These are phyloP conservation scores for Pseudonitzschia delicatissima DNA, from an alignment of 108 stramenopile species.

Conservation along the genomic window DNA sequence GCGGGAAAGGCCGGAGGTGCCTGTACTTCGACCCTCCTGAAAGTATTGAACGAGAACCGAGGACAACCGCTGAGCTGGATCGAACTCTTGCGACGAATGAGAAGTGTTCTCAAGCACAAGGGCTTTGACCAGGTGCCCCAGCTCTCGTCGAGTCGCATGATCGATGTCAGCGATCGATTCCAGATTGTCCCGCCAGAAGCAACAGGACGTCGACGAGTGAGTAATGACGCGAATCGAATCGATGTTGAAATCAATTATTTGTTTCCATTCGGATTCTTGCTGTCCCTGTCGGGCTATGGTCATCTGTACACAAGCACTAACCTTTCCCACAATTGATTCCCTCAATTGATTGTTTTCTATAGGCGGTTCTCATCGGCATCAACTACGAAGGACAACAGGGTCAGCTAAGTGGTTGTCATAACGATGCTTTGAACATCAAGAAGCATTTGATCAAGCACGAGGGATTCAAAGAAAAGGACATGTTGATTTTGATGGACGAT, in stretches of 20 bases:
- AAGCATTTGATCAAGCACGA: conserved; percentile 70
- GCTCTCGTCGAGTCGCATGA: conserved; percentile 66
- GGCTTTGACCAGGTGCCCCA: conserved; percentile 74
- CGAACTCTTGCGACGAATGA: conserved; percentile 65
- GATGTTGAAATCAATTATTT: too few relatives aligned
- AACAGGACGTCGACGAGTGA: background rate
- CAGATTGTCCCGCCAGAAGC: conserved; percentile 36
- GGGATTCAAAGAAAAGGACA: conserved; percentile 76
- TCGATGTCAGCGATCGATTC: conserved; percentile 57
- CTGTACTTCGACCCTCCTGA: conserved; percentile 87
- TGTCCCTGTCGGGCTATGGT: too few relatives aligned
- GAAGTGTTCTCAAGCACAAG: conserved; percentile 46
- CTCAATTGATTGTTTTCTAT: conserved; percentile 24
- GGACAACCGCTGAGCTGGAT: conserved; percentile 63
- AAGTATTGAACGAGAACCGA: conserved; percentile 61
- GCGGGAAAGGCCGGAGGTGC: conserved; percentile 82
- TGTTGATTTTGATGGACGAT: conserved; percentile 92
- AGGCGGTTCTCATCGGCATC: conserved; percentile 87
- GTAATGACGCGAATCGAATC: conserved; percentile 12
- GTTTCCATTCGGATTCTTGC: too few relatives aligned
- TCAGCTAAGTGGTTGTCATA: conserved; percentile 85
- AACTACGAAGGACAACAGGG: conserved; percentile 86
- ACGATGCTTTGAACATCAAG: conserved; percentile 85
- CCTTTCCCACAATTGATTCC: too few relatives aligned
- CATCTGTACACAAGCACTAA: too few relatives aligned